Evolutionary conservation across 2,329 filamentous ascomycete genomes (phyloP), one percentile per base, ranked within the genome.

Genomic region (Arthrobotrys sphaeroides): DNA sequence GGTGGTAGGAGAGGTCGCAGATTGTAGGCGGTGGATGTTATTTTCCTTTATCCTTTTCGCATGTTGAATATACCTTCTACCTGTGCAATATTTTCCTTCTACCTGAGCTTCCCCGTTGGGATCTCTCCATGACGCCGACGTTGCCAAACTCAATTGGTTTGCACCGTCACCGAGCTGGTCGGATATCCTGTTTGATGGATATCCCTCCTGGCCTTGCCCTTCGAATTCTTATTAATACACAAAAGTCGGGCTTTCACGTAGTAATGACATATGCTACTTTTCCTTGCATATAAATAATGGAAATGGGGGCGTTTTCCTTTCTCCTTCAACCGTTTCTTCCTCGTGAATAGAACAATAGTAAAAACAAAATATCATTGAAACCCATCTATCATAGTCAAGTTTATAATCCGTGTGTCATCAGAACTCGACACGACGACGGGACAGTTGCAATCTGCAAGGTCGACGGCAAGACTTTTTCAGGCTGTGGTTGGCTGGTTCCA

Each of bases 1-100:
- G 95, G 95, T 88, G 95, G 95, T 97, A 94, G 95, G 87, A 94
- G 95, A 92, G 95, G 95, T 98, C 95, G 95, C 88, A 94, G 95
- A 97, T 92, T 99, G 86, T 99, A 88, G 92, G 86, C 85, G 82
- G 81, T 82, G 68, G 53, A 57, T n/a, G 36, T 61, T 24, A 69
- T 57, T 51, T 33, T 60, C 53, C 42, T 60, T 59, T 66, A 20
- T 42, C 3, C 59, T 69, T 42, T 49, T 53, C 24, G 55, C 57
- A 62, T 68, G 28, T 72, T 57, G 16, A 55, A 51, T 36, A 70
- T 77, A 70, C 64, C 57, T 77, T 77, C 67, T 72, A 64, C 65
- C 60, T 77, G 65, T 67, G 66, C 66, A 69, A 70, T 69, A 70
- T 70, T 69, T 65, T 43, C 64, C 24, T 67, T 65, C 51, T 55